Conservation (phyloP, 2,329 filamentous ascomycete species). For the Xylariaceae sp. region DNA sequence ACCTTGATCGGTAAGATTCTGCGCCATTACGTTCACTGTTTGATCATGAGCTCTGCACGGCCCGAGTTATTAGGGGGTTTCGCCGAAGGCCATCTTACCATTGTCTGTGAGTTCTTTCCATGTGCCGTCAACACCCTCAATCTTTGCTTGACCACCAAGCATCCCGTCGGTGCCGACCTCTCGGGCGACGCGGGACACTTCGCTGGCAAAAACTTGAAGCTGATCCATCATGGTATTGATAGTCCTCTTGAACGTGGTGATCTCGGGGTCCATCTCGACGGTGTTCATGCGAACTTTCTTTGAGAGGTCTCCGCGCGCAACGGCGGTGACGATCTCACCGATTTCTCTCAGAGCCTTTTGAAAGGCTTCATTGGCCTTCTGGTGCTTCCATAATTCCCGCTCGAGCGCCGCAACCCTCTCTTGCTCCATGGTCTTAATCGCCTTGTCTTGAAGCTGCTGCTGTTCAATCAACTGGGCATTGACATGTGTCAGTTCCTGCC, state of each 20-base stretch:
- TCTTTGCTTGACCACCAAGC: conserved; percentile 86
- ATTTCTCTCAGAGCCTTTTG: conserved; percentile 96
- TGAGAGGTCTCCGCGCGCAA: conserved; percentile 88
- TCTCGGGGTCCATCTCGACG: conserved; percentile 96
- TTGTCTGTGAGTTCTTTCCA: conserved; percentile 96
- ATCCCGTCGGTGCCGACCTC: conserved; percentile 96
- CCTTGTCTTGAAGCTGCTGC: conserved; percentile 74
- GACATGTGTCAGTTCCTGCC: conserved; percentile 76
- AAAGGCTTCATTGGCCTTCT: conserved; percentile 97
- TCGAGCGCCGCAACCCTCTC: conserved; percentile 85
- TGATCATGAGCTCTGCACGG: too few relatives aligned
- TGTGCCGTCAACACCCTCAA: conserved; percentile 89
- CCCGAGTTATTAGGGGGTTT: too few relatives aligned
- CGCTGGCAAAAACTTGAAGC: conserved; percentile 89
- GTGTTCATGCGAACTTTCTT: conserved; percentile 96
- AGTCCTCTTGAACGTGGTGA: conserved; percentile 93
- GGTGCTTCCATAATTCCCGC: conserved; percentile 90
- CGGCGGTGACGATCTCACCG: conserved; percentile 92
- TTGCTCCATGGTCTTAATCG: conserved; percentile 74
- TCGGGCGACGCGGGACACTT: conserved; percentile 88
- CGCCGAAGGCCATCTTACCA: conserved; percentile 37
- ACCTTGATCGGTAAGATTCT: conserved; percentile 72
- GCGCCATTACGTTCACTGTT: conserved; percentile 73
- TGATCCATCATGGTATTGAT: conserved; percentile 99
- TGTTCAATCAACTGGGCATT: conserved; percentile 81